phyloP scores from a whole-genome alignment of 2,329 filamentous ascomycete species.

The Trichoderma koningiopsis region DNA sequence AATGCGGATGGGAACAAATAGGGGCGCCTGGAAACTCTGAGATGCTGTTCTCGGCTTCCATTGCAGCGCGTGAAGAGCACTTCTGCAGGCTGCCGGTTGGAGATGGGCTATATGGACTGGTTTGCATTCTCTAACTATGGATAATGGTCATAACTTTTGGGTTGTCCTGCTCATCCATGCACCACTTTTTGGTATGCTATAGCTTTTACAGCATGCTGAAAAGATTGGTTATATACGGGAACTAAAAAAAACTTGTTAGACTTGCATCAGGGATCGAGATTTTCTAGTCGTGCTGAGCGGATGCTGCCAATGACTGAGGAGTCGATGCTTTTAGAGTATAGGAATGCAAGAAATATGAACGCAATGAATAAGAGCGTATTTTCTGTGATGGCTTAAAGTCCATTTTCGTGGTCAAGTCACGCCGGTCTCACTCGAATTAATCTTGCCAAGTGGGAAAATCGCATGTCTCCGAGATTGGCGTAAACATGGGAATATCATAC shows the following conservation, averaged over 20 bases:
- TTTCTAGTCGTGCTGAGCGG: background rate
- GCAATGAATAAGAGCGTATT: background rate
- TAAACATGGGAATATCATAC: background rate
- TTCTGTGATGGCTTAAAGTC: background rate
- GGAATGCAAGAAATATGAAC: background rate
- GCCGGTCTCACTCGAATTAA: background rate
- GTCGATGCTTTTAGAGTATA: background rate
- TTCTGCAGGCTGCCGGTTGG: slow-evolving; percentile 12
- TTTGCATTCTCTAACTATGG: slow-evolving; percentile 23
- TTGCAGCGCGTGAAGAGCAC: slow-evolving; percentile 4
- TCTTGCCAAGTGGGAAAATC: background rate
- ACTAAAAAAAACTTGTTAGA: slow-evolving; percentile 10
- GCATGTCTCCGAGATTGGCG: background rate
- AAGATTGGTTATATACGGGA: slow-evolving; percentile 19
- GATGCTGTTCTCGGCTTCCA: background rate
- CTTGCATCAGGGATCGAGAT: slow-evolving; percentile 16
- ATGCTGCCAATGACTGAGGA: background rate
- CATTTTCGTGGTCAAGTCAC: background rate
- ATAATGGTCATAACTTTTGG: slow-evolving; percentile 6
- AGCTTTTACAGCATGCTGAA: slow-evolving; percentile 4
- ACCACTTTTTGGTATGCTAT: slow-evolving; percentile 5
- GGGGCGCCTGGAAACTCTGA: background rate
- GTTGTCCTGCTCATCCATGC: slow-evolving; percentile 16
- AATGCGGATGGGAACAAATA: slow-evolving; percentile 8
- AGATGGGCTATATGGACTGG: slow-evolving; percentile 1